Percentiles rank a stretch among this genome's conserved stretches.
Evolutionary conservation across 179 eudicot species (phyloP).

Genomic region (Beta corolliflora): DNA sequence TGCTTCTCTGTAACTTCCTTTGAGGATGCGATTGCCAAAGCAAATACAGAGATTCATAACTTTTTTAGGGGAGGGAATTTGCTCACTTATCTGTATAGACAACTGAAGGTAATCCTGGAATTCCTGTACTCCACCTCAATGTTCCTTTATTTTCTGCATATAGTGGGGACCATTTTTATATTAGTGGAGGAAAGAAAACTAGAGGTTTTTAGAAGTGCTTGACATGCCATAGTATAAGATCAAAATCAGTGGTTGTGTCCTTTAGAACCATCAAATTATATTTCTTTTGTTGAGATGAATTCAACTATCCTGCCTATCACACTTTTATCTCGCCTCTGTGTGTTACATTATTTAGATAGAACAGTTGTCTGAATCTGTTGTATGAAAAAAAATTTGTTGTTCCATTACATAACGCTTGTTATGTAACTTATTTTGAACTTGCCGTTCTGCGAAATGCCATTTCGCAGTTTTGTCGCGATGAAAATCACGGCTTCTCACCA

Average conservation of each 20-base stretch:
- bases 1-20: conserved; percentile 48
- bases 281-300: background rate
- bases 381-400: background rate
- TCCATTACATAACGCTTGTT: too few relatives aligned
- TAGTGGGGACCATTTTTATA: background rate
- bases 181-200: background rate
- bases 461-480: too few relatives aligned
- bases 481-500: too few relatives aligned
- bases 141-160: conserved; percentile 12
- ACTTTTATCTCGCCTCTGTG: background rate
- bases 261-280: background rate
- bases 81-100: conserved; percentile 71
- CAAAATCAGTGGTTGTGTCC: background rate
- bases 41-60: conserved; percentile 43
- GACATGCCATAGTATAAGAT: background rate
- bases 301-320: background rate
- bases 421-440: too few relatives aligned
- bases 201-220: background rate
- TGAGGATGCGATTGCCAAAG: conserved; percentile 48
- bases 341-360: background rate
- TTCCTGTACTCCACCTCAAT: background rate
- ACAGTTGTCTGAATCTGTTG: too few relatives aligned
- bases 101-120: conserved; percentile 59
- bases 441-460: too few relatives aligned
- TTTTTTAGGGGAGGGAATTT: conserved; percentile 82